A percentile compares a stretch with the other conserved stretches of the same genome.
Conservation (phyloP, 2,329 filamentous ascomycete species). For the Penicillium hesseltinei region DNA sequence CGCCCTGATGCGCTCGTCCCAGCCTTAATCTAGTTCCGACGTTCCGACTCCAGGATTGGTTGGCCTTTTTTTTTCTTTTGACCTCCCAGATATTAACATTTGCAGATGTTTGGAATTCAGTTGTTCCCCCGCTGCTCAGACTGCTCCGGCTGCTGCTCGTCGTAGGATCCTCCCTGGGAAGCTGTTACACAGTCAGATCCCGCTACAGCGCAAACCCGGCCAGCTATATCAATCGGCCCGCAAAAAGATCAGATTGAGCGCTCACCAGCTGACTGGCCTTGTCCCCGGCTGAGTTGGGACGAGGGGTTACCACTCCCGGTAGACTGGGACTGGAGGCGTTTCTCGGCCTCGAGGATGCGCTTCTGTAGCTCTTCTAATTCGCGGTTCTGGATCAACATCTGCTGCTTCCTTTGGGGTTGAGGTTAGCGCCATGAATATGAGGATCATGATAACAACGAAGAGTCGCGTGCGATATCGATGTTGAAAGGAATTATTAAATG, state of each 20-base stretch:
- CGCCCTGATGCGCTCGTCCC: neutral
- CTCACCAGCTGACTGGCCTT: constrained; percentile 24
- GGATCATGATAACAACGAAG: neutral
- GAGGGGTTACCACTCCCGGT: constrained; percentile 15
- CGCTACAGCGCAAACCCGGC: constrained; percentile 3
- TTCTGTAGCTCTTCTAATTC: constrained; percentile 86
- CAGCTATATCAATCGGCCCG: constrained; percentile 8
- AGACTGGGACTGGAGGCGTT: constrained; percentile 59
- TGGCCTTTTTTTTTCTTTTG: neutral
- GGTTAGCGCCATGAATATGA: neutral
- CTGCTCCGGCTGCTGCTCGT: constrained; percentile 7
- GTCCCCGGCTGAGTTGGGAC: constrained; percentile 9
- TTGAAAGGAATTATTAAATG: constrained; percentile 22
- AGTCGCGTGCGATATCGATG: neutral
- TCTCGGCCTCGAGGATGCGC: constrained; percentile 79
- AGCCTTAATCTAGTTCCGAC: neutral
- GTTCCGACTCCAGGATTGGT: neutral
- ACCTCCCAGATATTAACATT: neutral
- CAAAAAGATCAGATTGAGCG: constrained; percentile 18
- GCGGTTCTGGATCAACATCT: constrained; percentile 68
- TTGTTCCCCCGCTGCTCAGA: constrained; percentile 12
- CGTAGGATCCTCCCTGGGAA: constrained; percentile 12
- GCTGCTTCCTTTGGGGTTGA: constrained; percentile 68
- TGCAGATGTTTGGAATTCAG: constrained; percentile 1
- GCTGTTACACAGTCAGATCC: constrained; percentile 18